Base-by-base conservation (phyloP, 2,329 filamentous ascomycete genomes). In the Aspergillus arachidicola region DNA sequence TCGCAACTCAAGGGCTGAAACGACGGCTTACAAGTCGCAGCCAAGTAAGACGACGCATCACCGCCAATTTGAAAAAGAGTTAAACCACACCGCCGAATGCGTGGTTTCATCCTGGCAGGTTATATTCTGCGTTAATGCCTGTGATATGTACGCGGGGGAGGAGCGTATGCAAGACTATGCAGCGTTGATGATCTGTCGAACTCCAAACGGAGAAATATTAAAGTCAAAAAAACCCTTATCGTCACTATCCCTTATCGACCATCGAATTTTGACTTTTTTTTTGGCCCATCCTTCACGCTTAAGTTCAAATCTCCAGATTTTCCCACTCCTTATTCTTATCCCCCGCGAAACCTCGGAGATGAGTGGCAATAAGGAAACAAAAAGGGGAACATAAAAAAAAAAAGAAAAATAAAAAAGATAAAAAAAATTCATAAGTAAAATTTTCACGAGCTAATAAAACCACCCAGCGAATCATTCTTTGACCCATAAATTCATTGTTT, bases 331-430 rank as follows among this genome's bases (percentile, higher is more conserved):
- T 56, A 50, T 50, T 59, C 66, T 72, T 71, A 71, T 72, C 64
- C 71, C 71, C 70, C 70, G 65, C 69, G 70, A 72, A 69, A 66
- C 41, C 59, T 58, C 61, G 62, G 58, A 61, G 61, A 55, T 26
- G 26, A 51, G 62, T 64, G 60, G 60, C 67, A 56, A 64, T 43
- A 57, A 54, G 51, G 57, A 41, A 50, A 50, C 23, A 30, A 28
- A 30, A 50, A 45, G 28, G 51, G 50, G 58, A 59, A 53, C 32
- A 57, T 57, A 54, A 58, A 38, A 64, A 59, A 32, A 32, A 12
- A 12, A 34, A 34, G 5, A 12, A 32, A 32, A 34, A 34, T 4
- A 36, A 50, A n/a, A 38, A 56, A 34, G 21, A 23, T 12, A 9
- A 36, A 58, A 50, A 41, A 34, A 32, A 19, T 12, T 19, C 34